Percentiles rank a stretch among this genome's conserved stretches.
Evolutionary conservation across 306 rosid species (phyloP).

Genomic region (Dalbergia oliveri): DNA sequence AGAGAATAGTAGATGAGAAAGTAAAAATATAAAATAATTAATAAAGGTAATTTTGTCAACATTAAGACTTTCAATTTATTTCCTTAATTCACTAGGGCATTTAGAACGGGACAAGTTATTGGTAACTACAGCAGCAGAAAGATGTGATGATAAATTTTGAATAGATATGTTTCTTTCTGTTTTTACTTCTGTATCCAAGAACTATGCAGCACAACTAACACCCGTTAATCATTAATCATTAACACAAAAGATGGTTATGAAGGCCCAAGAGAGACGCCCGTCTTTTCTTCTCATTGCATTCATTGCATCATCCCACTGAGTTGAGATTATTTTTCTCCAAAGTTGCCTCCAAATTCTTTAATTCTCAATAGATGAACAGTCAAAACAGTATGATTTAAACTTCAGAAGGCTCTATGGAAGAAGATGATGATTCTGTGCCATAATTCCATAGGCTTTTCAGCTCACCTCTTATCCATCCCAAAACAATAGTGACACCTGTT

Average conservation of each 20-base stretch:
- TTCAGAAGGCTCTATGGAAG: conserved; percentile 46
- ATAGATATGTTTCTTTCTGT: conserved; percentile 11
- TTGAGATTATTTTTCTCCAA: not conserved
- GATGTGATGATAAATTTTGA: not conserved
- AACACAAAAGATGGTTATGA: conserved; percentile 31
- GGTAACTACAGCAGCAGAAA: not conserved
- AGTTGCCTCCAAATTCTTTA: conserved; percentile 37
- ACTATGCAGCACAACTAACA: conserved; percentile 21
- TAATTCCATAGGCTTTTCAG: conserved; percentile 81
- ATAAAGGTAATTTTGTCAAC: no score
- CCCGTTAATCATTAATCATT: not conserved
- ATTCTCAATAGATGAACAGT: conserved; percentile 15
- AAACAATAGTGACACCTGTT: conserved; percentile 70
- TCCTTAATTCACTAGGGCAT: no score
- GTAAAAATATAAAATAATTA: no score
- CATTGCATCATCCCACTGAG: conserved; percentile 22
- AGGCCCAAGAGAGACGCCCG: conserved; percentile 29
- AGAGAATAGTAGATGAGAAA: no score
- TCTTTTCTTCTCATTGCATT: conserved; percentile 20
- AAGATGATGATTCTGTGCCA: conserved; percentile 53
- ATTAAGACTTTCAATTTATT: no score
- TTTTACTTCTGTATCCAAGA: conserved; percentile 42
- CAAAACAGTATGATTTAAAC: conserved; percentile 41
- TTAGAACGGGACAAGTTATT: not conserved
- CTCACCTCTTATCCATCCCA: conserved; percentile 80